phyloP scores from a whole-genome alignment of 2,329 filamentous ascomycete species.

The Colletotrichum euphorbiae region DNA sequence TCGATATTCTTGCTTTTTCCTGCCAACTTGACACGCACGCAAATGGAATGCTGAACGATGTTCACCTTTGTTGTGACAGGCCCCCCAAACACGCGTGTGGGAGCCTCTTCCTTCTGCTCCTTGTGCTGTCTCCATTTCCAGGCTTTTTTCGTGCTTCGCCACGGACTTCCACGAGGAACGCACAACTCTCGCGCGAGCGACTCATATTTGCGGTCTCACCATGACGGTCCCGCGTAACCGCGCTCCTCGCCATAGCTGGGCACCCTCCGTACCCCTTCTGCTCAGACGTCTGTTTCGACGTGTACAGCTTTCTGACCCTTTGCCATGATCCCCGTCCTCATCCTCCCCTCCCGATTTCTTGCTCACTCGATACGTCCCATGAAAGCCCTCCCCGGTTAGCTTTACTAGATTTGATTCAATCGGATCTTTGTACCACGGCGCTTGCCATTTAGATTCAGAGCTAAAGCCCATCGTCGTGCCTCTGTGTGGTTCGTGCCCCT shows the following conservation, averaged over 20 bases:
- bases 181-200: conserved; percentile 30
- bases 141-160: conserved; percentile 7
- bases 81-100: conserved; percentile 23
- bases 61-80: conserved; percentile 12
- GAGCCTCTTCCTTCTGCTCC: neutral
- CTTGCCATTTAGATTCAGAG: conserved; percentile 15
- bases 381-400: neutral
- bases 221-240: conserved; percentile 23
- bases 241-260: conserved; percentile 32
- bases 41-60: conserved; percentile 18
- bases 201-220: conserved; percentile 24
- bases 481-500: neutral
- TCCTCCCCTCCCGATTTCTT: neutral
- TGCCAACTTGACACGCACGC: conserved; percentile 16
- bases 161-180: conserved; percentile 35
- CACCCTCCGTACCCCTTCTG: neutral
- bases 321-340: neutral
- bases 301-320: neutral
- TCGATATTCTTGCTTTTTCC: conserved; percentile 15
- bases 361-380: neutral
- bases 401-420: conserved; percentile 14
- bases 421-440: conserved; percentile 30
- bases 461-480: conserved; percentile 14
- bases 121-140: conserved; percentile 9
- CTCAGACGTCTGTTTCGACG: neutral